These are phyloP conservation scores for Ceratocystis diversiconidia DNA, from an alignment of 2,329 filamentous ascomycete genomes.

Conservation along the genomic window DNA sequence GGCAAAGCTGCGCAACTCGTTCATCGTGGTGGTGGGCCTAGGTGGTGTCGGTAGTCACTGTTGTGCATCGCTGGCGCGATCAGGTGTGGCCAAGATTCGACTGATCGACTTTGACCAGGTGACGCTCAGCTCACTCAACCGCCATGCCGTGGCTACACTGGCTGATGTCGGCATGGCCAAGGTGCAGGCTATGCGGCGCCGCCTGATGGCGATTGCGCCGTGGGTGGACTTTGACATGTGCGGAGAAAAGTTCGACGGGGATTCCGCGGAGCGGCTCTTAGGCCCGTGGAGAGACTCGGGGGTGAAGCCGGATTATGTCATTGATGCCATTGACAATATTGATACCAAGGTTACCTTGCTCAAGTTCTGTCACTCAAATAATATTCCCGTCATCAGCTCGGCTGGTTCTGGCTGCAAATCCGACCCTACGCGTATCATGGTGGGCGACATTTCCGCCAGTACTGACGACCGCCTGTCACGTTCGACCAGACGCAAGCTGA, in stretches of 20 bases:
- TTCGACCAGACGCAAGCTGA: conserved; percentile 65
- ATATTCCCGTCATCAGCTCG: conserved; percentile 72
- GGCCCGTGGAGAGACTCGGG: conserved; percentile 41
- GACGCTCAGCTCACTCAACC: conserved; percentile 80
- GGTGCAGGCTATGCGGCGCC: conserved; percentile 65
- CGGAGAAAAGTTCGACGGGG: conserved; percentile 66
- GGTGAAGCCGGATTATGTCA: conserved; percentile 66
- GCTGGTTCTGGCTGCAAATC: conserved; percentile 97
- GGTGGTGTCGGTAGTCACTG: conserved; percentile 93
- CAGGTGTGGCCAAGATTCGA: conserved; percentile 74
- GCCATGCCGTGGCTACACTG: conserved; percentile 89
- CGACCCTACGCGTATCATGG: conserved; percentile 64
- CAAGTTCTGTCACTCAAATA: conserved; percentile 68
- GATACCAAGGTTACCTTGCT: conserved; percentile 87
- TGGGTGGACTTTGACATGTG: conserved; percentile 84
- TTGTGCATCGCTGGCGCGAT: conserved; percentile 69
- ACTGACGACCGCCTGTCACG: conserved; percentile 82
- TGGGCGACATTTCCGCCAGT: conserved; percentile 80
- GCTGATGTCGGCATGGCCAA: conserved; percentile 89
- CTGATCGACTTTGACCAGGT: conserved; percentile 97
- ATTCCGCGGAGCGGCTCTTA: conserved; percentile 52
- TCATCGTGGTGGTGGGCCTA: conserved; percentile 80
- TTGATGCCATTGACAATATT: conserved; percentile 98
- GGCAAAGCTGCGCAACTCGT: conserved; percentile 61
- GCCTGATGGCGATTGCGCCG: conserved; percentile 73